Percentiles rank a stretch among this genome's conserved stretches.
These are phyloP conservation scores for Drechslerella dactyloides DNA, from an alignment of 2,329 filamentous ascomycete genomes.

Conservation along the genomic window DNA sequence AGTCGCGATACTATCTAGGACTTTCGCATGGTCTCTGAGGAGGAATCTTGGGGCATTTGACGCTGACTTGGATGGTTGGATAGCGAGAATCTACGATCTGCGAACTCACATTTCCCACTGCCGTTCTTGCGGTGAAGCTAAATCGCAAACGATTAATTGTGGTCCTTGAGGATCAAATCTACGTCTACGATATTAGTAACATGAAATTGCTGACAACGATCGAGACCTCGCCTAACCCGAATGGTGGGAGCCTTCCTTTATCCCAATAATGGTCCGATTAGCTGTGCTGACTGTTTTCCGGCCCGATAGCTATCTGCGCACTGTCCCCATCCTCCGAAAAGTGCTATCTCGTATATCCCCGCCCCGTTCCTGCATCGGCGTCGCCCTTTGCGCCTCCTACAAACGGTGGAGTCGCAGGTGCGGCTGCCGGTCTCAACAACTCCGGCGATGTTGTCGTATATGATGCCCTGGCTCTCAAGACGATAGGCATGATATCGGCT, in stretches of 20 bases:
- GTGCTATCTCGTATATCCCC: constrained; percentile 92
- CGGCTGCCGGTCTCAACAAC: constrained; percentile 67
- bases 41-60: not conserved
- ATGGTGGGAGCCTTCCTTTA: constrained; percentile 61
- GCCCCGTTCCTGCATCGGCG: constrained; percentile 72
- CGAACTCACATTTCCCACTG: constrained; percentile 97
- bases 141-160: constrained; percentile 94
- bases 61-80: constrained; percentile 3
- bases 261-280: not conserved
- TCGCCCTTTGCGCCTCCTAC: constrained; percentile 55
- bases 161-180: constrained; percentile 93
- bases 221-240: constrained; percentile 89
- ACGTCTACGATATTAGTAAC: constrained; percentile 97
- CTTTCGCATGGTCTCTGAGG: not conserved
- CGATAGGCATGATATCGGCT: constrained; percentile 92
- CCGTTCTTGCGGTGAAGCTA: constrained; percentile 87
- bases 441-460: constrained; percentile 93
- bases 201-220: constrained; percentile 95
- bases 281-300: not conserved
- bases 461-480: constrained; percentile 85
- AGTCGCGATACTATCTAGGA: constrained; percentile 7
- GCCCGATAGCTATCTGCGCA: constrained; percentile 74
- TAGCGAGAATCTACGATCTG: constrained; percentile 84
- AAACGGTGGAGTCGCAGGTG: constrained; percentile 48
- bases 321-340: constrained; percentile 93